Evolutionary conservation across 2,329 filamentous ascomycete species (phyloP), one percentile per base, ranked within the genome.

Genomic region (Xylariomycetidae sp.): DNA sequence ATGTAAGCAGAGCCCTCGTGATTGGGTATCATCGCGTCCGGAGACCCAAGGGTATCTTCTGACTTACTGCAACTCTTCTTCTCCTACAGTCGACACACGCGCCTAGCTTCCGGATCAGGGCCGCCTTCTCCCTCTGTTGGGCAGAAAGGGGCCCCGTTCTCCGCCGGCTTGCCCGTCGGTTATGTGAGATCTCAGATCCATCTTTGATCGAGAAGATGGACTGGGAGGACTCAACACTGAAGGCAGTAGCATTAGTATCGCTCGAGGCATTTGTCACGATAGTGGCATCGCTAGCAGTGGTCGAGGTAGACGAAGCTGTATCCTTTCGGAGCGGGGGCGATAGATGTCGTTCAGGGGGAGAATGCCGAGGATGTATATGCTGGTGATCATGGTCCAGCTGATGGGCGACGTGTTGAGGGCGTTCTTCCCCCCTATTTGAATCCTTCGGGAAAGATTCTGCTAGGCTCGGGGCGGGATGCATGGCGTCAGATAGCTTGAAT

Each of bases 111-210:
- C 74, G 61, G 41, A 79, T 78, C 37, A 79, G 53, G 28, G 74
- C 74, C 29, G 74, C 74, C 53, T 72, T 72, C 46, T 77, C 72
- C 53, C 74, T 67, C 48, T 77, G 75, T 41, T 72, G 64, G 34
- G 73, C 67, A 19, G 73, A 76, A 42, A 79, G 61, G 41, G 74
- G 74, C 26, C 74, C 74, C 41, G 74, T 78, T 36, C 74, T 70
- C 55, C 74, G 68, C 49, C 74, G 69, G 51, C 70, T 77, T 42
- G 72, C 63, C 48, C 72, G 70, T 46, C 71, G 70, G 51, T 62
- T 66, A 51, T 68, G 66, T 59, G 64, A 65, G 53, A 70, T 59
- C 56, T 74, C 70, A 56, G 64, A 61, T 41, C 70, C 72, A 64
- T 76, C 73, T 56, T 69, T 69, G 42, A 72, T 60, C 40, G 71